These are phyloP conservation scores for Teunomyces cretensis DNA, from an alignment of 805 yeast species.

Conservation along the genomic window DNA sequence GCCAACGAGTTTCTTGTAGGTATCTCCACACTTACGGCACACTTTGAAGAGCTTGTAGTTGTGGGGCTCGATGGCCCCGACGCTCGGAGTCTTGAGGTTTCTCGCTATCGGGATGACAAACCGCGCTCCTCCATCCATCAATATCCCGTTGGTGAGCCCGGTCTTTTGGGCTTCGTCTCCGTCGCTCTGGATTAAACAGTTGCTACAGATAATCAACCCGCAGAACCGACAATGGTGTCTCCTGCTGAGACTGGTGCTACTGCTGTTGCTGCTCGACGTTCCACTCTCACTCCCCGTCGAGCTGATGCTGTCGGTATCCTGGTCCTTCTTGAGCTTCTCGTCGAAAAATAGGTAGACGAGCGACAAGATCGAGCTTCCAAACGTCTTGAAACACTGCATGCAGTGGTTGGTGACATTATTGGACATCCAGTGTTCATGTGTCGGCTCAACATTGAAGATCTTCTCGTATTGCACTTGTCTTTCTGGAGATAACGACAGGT, in stretches of 20 bases:
- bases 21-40: slow-evolving; percentile 34
- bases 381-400: slow-evolving; percentile 38
- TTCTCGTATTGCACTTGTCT: background rate
- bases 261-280: background rate
- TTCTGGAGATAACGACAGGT: no score
- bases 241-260: background rate
- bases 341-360: slow-evolving; percentile 8
- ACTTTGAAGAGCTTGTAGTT: slow-evolving; percentile 26
- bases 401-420: slow-evolving; percentile 42
- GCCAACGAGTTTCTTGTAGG: slow-evolving; percentile 17
- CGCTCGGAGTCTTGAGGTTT: slow-evolving; percentile 17
- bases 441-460: slow-evolving; percentile 37
- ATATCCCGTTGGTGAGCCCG: slow-evolving; percentile 10
- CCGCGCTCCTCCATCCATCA: slow-evolving; percentile 27
- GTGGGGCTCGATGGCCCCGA: slow-evolving; percentile 3
- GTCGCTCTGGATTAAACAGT: slow-evolving; percentile 13
- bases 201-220: slow-evolving; percentile 46
- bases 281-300: background rate
- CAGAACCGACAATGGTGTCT: slow-evolving; percentile 55
- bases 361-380: slow-evolving; percentile 21
- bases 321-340: slow-evolving; percentile 1
- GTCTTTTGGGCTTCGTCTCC: slow-evolving; percentile 7
- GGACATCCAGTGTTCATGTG: slow-evolving; percentile 54
- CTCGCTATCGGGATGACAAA: slow-evolving; percentile 36
- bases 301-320: background rate